Conservation (phyloP, 2,329 filamentous ascomycete genomes). For the Mycosphaerella arachidis region DNA sequence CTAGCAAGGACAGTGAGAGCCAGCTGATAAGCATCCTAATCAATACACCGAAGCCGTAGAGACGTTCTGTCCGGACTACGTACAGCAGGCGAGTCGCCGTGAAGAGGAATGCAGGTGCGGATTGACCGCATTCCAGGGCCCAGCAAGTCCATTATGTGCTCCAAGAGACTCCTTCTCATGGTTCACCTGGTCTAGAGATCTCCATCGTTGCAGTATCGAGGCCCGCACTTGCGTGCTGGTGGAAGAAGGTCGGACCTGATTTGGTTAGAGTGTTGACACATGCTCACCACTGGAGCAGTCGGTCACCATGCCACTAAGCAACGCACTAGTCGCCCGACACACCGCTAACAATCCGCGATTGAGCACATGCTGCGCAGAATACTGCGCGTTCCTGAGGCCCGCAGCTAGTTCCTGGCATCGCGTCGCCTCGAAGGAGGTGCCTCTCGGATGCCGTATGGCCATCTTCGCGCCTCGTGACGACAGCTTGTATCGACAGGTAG, state of each 20-base stretch:
- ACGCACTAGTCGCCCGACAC: not conserved
- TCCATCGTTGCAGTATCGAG: not conserved
- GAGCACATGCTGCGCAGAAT: not conserved
- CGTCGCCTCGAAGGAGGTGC: not conserved
- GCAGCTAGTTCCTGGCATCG: not conserved
- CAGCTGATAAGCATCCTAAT: not conserved
- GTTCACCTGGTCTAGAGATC: not conserved
- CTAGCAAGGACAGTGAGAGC: not conserved
- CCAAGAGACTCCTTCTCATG: not conserved
- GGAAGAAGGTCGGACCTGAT: slow-evolving; percentile 4
- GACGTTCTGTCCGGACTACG: not conserved
- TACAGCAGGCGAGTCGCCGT: not conserved
- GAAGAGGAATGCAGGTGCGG: not conserved
- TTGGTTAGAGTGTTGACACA: not conserved
- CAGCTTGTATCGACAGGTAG: not conserved
- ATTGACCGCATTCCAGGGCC: slow-evolving; percentile 7
- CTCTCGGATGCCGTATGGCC: not conserved
- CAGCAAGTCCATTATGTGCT: slow-evolving; percentile 7
- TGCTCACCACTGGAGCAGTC: not conserved
- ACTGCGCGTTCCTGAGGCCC: not conserved
- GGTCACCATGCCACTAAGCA: not conserved
- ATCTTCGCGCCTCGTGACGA: slow-evolving; percentile 1
- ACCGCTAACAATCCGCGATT: not conserved
- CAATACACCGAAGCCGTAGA: not conserved
- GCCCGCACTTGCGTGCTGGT: slow-evolving; percentile 7